A percentile compares a stretch with the other conserved stretches of the same genome.
Conservation (phyloP, 2,329 filamentous ascomycete species). For the Gaeumannomyces sp. region DNA sequence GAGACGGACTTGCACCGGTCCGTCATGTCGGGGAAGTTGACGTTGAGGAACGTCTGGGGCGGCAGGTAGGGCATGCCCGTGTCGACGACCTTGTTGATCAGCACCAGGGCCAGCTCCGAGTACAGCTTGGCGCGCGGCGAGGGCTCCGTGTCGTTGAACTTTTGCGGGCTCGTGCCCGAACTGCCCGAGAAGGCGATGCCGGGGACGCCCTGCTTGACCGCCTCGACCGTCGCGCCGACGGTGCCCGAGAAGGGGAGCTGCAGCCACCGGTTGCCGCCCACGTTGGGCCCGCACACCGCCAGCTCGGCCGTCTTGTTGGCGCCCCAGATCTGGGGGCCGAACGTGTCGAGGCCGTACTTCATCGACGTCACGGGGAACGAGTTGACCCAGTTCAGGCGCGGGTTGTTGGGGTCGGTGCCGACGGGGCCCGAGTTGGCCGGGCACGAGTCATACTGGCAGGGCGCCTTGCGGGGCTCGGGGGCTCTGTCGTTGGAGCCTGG, state of each 20-base stretch:
- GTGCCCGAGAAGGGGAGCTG: slow-evolving; percentile 57
- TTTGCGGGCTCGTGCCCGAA: slow-evolving; percentile 35
- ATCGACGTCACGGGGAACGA: slow-evolving; percentile 61
- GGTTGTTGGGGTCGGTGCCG: slow-evolving; percentile 49
- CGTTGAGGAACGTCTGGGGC: slow-evolving; percentile 55
- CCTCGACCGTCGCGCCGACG: slow-evolving; percentile 57
- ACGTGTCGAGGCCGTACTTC: slow-evolving; percentile 53
- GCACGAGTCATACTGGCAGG: slow-evolving; percentile 60
- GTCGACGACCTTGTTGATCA: slow-evolving; percentile 47
- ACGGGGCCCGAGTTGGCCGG: slow-evolving; percentile 46
- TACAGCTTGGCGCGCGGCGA: slow-evolving; percentile 54
- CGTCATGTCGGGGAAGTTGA: slow-evolving; percentile 57
- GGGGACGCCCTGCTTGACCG: slow-evolving; percentile 51
- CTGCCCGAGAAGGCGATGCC: slow-evolving; percentile 62
- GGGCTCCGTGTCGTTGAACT: slow-evolving; percentile 46
- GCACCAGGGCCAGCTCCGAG: slow-evolving; percentile 51
- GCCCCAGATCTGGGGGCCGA: slow-evolving; percentile 48
- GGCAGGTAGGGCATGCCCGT: slow-evolving; percentile 59
- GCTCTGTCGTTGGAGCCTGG: slow-evolving; percentile 46
- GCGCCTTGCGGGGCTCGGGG: slow-evolving; percentile 38
- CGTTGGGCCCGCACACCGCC: slow-evolving; percentile 60
- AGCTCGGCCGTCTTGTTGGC: slow-evolving; percentile 49
- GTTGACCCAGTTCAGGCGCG: slow-evolving; percentile 66
- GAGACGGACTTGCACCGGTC: slow-evolving; percentile 42
- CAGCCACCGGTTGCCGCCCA: slow-evolving; percentile 51